Conservation (phyloP, 208 protist species). For the Novymonas esmeraldas region DNA sequence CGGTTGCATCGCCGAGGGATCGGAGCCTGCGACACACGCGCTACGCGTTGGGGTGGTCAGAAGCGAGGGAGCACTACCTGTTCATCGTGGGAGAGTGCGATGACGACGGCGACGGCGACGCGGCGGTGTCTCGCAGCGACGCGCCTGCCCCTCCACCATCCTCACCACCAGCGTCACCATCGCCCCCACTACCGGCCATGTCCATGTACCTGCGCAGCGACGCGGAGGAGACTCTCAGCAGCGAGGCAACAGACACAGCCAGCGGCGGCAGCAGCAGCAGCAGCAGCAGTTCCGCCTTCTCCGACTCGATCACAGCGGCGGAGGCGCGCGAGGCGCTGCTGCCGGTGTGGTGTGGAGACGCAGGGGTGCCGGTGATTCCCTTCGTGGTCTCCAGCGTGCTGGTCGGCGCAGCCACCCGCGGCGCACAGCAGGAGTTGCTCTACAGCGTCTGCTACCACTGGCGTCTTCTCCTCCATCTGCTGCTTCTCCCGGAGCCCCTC, state of each 20-base stretch:
- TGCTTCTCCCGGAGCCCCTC: slow-evolving; percentile 25
- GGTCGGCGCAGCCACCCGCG: slow-evolving; percentile 28
- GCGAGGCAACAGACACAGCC: neutral
- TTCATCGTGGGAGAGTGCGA: slow-evolving; percentile 30
- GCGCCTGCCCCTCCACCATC: neutral
- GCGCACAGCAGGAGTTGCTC: slow-evolving; percentile 14
- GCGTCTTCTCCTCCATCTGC: slow-evolving; percentile 26
- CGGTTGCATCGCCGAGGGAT: neutral
- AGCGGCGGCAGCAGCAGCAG: neutral
- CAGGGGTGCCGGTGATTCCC: slow-evolving; percentile 16
- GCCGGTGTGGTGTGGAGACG: slow-evolving; percentile 9
- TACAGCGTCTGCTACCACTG: slow-evolving; percentile 23
- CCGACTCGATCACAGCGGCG: slow-evolving; percentile 2
- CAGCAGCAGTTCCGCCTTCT: slow-evolving; percentile 12
- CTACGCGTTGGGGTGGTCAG: slow-evolving; percentile 12
- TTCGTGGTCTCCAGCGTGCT: slow-evolving; percentile 32
- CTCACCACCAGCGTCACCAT: neutral
- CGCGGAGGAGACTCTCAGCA: slow-evolving; percentile 8
- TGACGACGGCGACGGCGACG: neutral
- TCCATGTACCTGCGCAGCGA: slow-evolving; percentile 5
- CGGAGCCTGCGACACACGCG: neutral
- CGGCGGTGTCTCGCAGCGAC: neutral
- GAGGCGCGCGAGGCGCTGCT: neutral
- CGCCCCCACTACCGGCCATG: neutral
- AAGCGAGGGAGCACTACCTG: slow-evolving; percentile 31